Evolutionary conservation across 345 rosid species (phyloP).

Genomic region (Sonneratia caseolaris): DNA sequence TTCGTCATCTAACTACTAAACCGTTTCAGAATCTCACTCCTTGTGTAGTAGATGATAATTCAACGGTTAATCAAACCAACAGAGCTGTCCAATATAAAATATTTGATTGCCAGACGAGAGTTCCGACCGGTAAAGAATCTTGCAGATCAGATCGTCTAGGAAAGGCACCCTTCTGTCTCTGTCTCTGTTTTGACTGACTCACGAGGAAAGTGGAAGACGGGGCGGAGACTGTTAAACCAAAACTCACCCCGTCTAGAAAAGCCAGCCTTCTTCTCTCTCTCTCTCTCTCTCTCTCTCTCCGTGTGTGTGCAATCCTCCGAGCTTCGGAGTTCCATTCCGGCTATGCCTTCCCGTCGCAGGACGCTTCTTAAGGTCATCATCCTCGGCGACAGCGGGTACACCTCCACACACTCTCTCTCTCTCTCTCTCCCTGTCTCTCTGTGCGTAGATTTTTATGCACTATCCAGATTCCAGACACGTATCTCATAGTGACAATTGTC

Average conservation of each 20-base stretch:
- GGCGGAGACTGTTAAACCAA: not conserved
- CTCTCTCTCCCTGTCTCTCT: not conserved
- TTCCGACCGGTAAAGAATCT: not conserved
- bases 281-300: too few relatives aligned
- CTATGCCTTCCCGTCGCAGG: slow-evolving; percentile 88
- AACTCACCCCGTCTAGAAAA: not conserved
- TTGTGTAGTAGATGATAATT: too few relatives aligned
- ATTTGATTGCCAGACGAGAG: not conserved
- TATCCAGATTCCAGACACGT: not conserved
- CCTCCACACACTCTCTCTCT: not conserved
- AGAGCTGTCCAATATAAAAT: too few relatives aligned
- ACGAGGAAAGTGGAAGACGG: not conserved
- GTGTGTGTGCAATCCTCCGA: not conserved
- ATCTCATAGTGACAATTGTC: not conserved
- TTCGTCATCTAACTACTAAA: too few relatives aligned
- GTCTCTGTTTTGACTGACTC: not conserved
- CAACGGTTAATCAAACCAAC: too few relatives aligned
- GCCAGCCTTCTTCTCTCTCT: not conserved
- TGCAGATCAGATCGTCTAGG: not conserved
- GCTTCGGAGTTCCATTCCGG: not conserved
- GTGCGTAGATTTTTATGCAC: not conserved
- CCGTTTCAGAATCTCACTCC: too few relatives aligned
- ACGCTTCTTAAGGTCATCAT: slow-evolving; percentile 93
- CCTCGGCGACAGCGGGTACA: slow-evolving; percentile 96
- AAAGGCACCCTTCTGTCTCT: not conserved